Evolutionary conservation across 1,139 yeast genomes (phyloP).

Genomic region (Suhomyces choctaworum): DNA sequence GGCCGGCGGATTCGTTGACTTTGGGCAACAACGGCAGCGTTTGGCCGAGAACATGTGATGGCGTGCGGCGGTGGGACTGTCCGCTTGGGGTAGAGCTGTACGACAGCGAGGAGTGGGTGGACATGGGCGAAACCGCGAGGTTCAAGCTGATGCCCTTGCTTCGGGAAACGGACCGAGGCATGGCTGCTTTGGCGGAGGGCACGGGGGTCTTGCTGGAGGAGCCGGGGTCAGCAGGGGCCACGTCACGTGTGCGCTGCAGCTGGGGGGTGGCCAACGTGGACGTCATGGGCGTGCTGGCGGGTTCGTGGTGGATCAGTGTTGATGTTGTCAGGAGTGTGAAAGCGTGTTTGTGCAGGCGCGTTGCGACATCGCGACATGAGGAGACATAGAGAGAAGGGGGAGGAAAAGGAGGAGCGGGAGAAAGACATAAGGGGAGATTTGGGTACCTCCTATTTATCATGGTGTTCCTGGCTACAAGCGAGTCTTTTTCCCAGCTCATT

Average conservation of each 20-base stretch:
- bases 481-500: too few species aligned
- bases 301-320: not conserved
- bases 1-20: slow-evolving; percentile 2
- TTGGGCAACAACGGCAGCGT: slow-evolving; percentile 6
- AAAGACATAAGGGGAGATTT: too few species aligned
- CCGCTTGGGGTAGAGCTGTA: not conserved
- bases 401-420: too few species aligned
- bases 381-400: too few species aligned
- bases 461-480: too few species aligned
- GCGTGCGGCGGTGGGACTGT: not conserved
- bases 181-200: not conserved
- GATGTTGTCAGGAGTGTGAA: not conserved
- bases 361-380: not conserved
- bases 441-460: too few species aligned
- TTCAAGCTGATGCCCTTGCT: slow-evolving; percentile 34
- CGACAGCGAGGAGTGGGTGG: slow-evolving; percentile 4
- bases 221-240: not conserved
- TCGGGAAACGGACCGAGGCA: slow-evolving; percentile 17
- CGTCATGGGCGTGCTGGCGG: not conserved
- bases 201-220: slow-evolving; percentile 2
- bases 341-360: too few species aligned
- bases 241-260: slow-evolving; percentile 5
- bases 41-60: not conserved
- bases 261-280: slow-evolving; percentile 3
- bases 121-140: slow-evolving; percentile 33